Conservation (phyloP, 805 yeast genomes). For the Saturnispora diversa region DNA sequence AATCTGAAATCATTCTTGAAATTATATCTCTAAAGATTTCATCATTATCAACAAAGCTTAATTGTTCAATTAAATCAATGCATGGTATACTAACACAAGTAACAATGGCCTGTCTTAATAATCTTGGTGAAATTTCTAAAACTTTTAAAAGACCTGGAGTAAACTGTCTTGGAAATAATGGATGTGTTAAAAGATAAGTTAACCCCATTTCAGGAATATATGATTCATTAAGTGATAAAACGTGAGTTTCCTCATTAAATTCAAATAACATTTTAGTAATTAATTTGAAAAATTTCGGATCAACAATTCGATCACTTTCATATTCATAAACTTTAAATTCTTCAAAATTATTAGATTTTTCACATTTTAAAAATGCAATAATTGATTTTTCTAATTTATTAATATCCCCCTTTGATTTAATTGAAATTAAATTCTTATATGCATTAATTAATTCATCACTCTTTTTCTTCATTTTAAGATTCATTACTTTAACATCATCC, state of each 20-base stretch:
- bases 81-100: conserved; percentile 66
- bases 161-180: conserved; percentile 62
- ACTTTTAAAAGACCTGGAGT: conserved; percentile 47
- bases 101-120: conserved; percentile 74
- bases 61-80: conserved; percentile 53
- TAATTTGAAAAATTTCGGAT: conserved; percentile 43
- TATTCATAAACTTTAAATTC: conserved; percentile 45
- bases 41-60: conserved; percentile 47
- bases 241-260: conserved; percentile 19
- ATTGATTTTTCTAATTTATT: conserved; percentile 26
- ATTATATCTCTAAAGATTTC: conserved; percentile 64
- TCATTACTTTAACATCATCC: conserved; percentile 21
- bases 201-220: conserved; percentile 51
- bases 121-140: conserved; percentile 45
- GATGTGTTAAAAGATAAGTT: conserved; percentile 77
- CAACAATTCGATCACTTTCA: conserved; percentile 60
- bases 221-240: conserved; percentile 18
- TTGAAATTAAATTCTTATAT: conserved; percentile 22
- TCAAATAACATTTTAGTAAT: conserved; percentile 34
- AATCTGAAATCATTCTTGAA: conserved; percentile 58
- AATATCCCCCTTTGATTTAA: conserved; percentile 21
- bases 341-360: conserved; percentile 4
- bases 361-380: conserved; percentile 26
- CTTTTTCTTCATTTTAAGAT: conserved; percentile 15
- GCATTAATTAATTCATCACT: conserved; percentile 24